Base-by-base conservation (phyloP, 2,329 filamentous ascomycete genomes). In the Triangularia verruculosa region DNA sequence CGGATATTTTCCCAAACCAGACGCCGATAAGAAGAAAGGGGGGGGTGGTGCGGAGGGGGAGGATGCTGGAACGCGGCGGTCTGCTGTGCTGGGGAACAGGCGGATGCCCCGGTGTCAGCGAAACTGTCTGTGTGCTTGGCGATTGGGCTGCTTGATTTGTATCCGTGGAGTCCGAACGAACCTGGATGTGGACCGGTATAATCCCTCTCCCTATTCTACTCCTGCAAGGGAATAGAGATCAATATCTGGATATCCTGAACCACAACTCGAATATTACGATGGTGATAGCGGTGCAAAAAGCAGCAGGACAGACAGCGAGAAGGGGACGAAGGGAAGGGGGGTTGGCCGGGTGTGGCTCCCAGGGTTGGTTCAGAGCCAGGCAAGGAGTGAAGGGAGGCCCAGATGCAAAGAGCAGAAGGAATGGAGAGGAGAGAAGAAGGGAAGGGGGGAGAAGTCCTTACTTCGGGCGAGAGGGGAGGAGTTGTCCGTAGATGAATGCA, bases 401-500 rank as follows among this genome's bases (percentile, higher is more conserved):
- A 55, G 56, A 64, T 20, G 62, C 47, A 24, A 15, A 54, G 25
- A n/a, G 15, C 51, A 54, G 51, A 54, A 54, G 51, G 51, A 54
- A 54, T 54, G 51, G 22, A 27, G 22, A 17, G 22, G 51, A 61
- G 59, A 62, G 54, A 57, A 22, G 47, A 54, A 43, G 9, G 61
- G 59, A 65, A 56, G 65, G 64, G 63, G 61, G 64, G 64, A 39
- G 64, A 67, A 52, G 64, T 34, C 25, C 57, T 55, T 64, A 66
- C 59, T 66, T 60, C 55, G 32, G 61, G 30, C 25, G 62, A 64
- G 64, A 64, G 65, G 67, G 59, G 63, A 62, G 59, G 28, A 59
- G 57, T 17, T 28, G 61, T 17, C n/a, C 59, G 55, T 66, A 56
- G 63, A 68, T 68, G 67, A 68, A 67, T 69, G 68, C 7, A 63